Percentiles rank a stretch among this genome's conserved stretches.
Evolutionary conservation across 2,329 filamentous ascomycete species (phyloP).

Genomic region (Aureobasidium namibiae): DNA sequence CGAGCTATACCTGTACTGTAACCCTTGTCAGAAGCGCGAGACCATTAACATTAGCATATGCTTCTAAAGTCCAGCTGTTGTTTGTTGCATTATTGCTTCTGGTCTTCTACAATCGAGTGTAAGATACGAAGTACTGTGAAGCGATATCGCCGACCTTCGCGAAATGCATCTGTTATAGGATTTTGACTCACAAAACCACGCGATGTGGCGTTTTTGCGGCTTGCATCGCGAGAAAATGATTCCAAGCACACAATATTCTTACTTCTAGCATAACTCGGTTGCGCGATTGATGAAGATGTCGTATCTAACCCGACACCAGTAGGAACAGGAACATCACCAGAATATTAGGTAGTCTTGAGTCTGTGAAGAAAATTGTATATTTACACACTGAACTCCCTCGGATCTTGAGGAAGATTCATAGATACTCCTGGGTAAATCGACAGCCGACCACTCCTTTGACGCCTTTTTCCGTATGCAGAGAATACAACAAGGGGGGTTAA

Average conservation of each 20-base stretch:
- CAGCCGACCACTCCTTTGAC: conserved; percentile 7
- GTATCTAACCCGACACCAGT: too few species aligned
- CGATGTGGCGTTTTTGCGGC: background rate
- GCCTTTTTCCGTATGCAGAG: conserved; percentile 9
- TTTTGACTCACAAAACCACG: background rate
- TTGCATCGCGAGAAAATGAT: too few species aligned
- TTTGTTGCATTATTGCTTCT: too few species aligned
- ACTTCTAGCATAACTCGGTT: background rate
- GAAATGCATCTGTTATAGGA: background rate
- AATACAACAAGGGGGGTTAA: conserved; percentile 3
- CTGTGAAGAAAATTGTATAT: conserved; percentile 7
- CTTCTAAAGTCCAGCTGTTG: too few species aligned
- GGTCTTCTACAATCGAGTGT: too few species aligned
- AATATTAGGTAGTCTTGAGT: background rate
- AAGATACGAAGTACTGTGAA: background rate
- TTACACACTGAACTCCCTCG: conserved; percentile 3
- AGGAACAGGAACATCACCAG: background rate
- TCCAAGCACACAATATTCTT: too few species aligned
- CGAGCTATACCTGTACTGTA: too few species aligned
- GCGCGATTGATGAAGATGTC: background rate
- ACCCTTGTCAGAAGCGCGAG: too few species aligned
- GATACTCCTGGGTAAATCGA: conserved; percentile 3
- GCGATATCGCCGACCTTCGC: background rate
- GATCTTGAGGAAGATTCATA: background rate
- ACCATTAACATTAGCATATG: too few species aligned